Evolutionary conservation across 371 early-diverging fungal genomes (phyloP).

Genomic region (Cokeromyces recurvatus): DNA sequence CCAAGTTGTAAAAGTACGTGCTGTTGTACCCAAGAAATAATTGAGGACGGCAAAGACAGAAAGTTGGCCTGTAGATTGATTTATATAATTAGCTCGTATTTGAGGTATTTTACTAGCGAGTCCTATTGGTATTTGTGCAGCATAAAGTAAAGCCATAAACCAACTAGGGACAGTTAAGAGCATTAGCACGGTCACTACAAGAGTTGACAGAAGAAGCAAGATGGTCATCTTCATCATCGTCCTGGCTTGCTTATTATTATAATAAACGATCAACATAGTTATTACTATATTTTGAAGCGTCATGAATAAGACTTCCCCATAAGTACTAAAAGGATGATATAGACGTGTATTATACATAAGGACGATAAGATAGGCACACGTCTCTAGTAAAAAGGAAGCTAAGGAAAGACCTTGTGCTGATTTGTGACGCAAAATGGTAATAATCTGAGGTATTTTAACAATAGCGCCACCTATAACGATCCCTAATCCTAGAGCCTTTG

Average conservation of each 20-base stretch:
- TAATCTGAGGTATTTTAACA: constrained; percentile 94
- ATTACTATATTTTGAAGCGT: constrained; percentile 76
- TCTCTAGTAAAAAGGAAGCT: constrained; percentile 78
- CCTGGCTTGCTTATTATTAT: constrained; percentile 14
- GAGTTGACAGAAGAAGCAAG: neutral
- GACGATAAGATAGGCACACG: constrained; percentile 70
- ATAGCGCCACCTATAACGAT: constrained; percentile 87
- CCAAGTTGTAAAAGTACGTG: constrained; percentile 88
- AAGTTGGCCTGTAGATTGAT: constrained; percentile 85
- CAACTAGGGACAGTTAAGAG: constrained; percentile 30
- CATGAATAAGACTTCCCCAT: constrained; percentile 80
- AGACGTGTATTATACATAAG: constrained; percentile 82
- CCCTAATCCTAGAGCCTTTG: constrained; percentile 88
- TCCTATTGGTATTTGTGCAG: constrained; percentile 76
- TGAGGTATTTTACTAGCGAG: constrained; percentile 85
- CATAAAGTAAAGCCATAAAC: constrained; percentile 62
- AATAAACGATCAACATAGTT: constrained; percentile 59
- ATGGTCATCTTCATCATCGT: neutral
- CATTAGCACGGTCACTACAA: neutral
- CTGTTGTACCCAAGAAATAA: constrained; percentile 79
- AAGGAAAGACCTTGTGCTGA: constrained; percentile 83
- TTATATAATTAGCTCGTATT: constrained; percentile 70
- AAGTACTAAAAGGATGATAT: constrained; percentile 88
- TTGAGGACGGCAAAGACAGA: constrained; percentile 84
- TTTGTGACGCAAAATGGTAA: constrained; percentile 73